phyloP scores from a whole-genome alignment of 2,329 filamentous ascomycete genomes.

The Diaporthe sp. region DNA sequence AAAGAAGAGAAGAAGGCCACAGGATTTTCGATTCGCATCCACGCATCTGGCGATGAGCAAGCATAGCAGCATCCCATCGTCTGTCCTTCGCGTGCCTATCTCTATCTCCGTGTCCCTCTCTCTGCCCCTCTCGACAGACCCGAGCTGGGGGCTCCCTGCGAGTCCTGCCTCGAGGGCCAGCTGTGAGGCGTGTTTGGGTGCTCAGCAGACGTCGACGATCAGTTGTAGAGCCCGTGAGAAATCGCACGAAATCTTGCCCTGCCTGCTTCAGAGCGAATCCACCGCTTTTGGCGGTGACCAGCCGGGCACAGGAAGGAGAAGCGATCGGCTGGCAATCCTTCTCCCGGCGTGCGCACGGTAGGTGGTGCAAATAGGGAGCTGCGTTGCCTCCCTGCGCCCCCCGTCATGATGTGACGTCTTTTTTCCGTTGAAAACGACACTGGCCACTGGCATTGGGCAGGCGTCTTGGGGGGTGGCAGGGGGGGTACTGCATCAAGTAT shows the following conservation, averaged over 20 bases:
- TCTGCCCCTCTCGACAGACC: background rate
- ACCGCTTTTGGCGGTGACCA: conserved; percentile 35
- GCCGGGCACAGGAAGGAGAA: conserved; percentile 22
- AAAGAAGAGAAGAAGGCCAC: conserved; percentile 1
- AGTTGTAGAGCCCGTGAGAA: conserved; percentile 4
- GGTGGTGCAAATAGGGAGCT: conserved; percentile 38
- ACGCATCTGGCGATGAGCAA: conserved; percentile 3
- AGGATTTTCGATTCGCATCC: conserved; percentile 30
- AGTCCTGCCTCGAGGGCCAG: background rate
- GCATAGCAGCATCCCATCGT: background rate
- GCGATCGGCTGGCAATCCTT: conserved; percentile 31
- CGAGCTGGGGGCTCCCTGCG: conserved; percentile 11
- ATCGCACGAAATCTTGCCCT: conserved; percentile 15
- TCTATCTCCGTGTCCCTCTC: background rate
- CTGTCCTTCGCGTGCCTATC: background rate
- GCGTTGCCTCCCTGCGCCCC: conserved; percentile 28
- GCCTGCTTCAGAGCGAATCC: conserved; percentile 18
- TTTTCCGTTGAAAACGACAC: conserved; percentile 22
- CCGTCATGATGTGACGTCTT: conserved; percentile 36
- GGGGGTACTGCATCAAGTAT: background rate
- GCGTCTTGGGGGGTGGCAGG: background rate
- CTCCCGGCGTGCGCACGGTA: conserved; percentile 17
- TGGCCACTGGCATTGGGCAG: conserved; percentile 16
- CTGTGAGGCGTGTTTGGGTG: background rate
- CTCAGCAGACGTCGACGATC: conserved; percentile 32